Evolutionary conservation across 2,329 filamentous ascomycete species (phyloP).

Genomic region (Dactylellina leptospora): DNA sequence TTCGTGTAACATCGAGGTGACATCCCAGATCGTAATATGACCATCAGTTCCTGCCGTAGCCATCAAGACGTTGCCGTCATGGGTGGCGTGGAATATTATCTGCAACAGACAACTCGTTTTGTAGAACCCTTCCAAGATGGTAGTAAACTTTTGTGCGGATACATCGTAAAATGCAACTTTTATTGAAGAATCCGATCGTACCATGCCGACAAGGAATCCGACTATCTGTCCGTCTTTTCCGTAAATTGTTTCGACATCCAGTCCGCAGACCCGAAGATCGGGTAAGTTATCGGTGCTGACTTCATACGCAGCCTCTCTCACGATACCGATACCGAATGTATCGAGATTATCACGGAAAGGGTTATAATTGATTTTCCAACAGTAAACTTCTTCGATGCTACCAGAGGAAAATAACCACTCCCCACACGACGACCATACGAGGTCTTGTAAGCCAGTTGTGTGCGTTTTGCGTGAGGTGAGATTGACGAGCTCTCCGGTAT

Average conservation of each 20-base stretch:
- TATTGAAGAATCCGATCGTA: slow-evolving; percentile 83
- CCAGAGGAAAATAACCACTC: slow-evolving; percentile 82
- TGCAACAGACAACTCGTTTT: slow-evolving; percentile 60
- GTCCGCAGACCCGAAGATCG: slow-evolving; percentile 83
- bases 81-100: slow-evolving; percentile 53
- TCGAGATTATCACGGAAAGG: slow-evolving; percentile 58
- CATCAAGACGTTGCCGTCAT: slow-evolving; percentile 60
- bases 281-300: slow-evolving; percentile 62
- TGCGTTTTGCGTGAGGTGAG: slow-evolving; percentile 75
- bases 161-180: slow-evolving; percentile 62
- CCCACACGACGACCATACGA: slow-evolving; percentile 75
- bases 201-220: slow-evolving; percentile 72
- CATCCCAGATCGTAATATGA: slow-evolving; percentile 71
- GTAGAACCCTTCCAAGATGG: slow-evolving; percentile 61
- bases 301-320: slow-evolving; percentile 68
- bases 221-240: slow-evolving; percentile 56
- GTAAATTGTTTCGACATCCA: slow-evolving; percentile 67
- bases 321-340: slow-evolving; percentile 61
- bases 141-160: slow-evolving; percentile 58
- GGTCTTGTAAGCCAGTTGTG: slow-evolving; percentile 80
- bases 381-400: slow-evolving; percentile 86
- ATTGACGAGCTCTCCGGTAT: slow-evolving; percentile 53
- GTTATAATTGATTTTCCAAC: slow-evolving; percentile 73
- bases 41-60: slow-evolving; percentile 85
- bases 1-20: slow-evolving; percentile 58